phyloP scores from a whole-genome alignment of 208 protist genomes.

The Herpetomonas tarakana region DNA sequence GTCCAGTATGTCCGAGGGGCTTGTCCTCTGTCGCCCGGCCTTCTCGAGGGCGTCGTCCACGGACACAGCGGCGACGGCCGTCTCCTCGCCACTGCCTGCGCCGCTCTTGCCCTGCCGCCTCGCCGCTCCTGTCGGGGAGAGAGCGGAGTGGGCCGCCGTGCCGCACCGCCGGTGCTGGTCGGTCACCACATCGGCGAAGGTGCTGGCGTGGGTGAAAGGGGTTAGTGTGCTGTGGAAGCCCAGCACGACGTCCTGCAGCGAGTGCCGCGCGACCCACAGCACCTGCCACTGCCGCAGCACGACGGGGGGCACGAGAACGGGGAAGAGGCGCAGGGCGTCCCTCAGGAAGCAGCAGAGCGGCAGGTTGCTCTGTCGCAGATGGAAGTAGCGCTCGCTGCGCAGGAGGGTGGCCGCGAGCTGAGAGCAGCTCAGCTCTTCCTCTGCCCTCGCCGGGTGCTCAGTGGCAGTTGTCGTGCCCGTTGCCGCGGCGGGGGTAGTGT shows the following conservation, averaged over 20 bases:
- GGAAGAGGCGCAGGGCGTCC: slow-evolving; percentile 58
- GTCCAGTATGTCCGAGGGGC: slow-evolving; percentile 28
- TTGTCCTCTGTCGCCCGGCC: slow-evolving; percentile 17
- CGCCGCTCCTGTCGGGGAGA: too few species aligned
- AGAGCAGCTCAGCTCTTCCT: not conserved
- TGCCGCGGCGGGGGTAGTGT: not conserved
- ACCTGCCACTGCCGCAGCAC: slow-evolving; percentile 47
- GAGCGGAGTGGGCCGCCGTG: too few species aligned
- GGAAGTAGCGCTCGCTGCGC: slow-evolving; percentile 45
- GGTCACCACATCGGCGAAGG: not conserved
- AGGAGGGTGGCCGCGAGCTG: slow-evolving; percentile 22
- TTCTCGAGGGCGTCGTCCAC: not conserved
- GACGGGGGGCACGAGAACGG: slow-evolving; percentile 34
- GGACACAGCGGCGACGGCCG: not conserved
- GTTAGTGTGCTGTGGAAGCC: slow-evolving; percentile 48
- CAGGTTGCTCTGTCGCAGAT: slow-evolving; percentile 53
- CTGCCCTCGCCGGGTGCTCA: not conserved
- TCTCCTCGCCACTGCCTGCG: too few species aligned
- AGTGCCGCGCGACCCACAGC: slow-evolving; percentile 53
- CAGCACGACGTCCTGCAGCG: slow-evolving; percentile 47
- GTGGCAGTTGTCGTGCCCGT: not conserved
- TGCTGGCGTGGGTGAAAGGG: slow-evolving; percentile 30
- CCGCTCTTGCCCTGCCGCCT: too few species aligned
- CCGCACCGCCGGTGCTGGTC: too few species aligned
- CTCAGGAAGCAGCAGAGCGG: slow-evolving; percentile 62